Percentiles rank a stretch among this genome's conserved stretches.
phyloP scores from a whole-genome alignment of 148 eudicot genomes.

The Spergularia marina region DNA sequence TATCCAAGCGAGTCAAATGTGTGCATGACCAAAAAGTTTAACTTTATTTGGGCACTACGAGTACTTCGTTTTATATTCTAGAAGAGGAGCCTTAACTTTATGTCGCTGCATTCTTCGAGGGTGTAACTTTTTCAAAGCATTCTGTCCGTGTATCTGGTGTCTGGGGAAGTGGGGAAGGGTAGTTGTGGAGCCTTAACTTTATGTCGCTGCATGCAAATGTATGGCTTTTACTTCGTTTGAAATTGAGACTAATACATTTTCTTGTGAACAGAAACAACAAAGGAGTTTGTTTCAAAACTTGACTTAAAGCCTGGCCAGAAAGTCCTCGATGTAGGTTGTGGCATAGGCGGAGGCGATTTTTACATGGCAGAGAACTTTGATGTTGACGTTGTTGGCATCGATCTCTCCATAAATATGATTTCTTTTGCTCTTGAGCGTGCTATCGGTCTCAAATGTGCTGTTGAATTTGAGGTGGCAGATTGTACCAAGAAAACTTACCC shows the following conservation, averaged over 20 bases:
- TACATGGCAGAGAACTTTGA: slow-evolving; percentile 95
- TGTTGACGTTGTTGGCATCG: slow-evolving; percentile 89
- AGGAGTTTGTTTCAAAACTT: slow-evolving; percentile 78
- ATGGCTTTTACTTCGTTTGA: neutral
- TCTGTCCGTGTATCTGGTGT: too few species aligned
- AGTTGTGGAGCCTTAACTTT: too few species aligned
- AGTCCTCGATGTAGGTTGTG: slow-evolving; percentile 97
- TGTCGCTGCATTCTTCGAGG: too few species aligned
- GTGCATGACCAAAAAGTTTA: too few species aligned
- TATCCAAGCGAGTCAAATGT: too few species aligned
- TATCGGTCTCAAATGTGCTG: slow-evolving; percentile 78
- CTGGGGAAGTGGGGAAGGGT: too few species aligned
- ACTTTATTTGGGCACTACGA: too few species aligned
- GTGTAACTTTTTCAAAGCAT: too few species aligned
- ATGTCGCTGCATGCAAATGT: too few species aligned
- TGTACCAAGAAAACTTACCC: slow-evolving; percentile 93
- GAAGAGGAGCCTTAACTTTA: too few species aligned
- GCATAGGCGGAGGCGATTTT: slow-evolving; percentile 97
- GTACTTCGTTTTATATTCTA: too few species aligned
- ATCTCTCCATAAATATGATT: slow-evolving; percentile 90
- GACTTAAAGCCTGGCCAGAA: slow-evolving; percentile 92
- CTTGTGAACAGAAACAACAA: slow-evolving; percentile 75
- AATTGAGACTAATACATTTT: slow-evolving; percentile 8
- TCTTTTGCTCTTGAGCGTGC: slow-evolving; percentile 94
- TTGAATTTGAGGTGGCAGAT: slow-evolving; percentile 97